A percentile compares a stretch with the other conserved stretches of the same genome.
Evolutionary conservation across 305 asterid species (phyloP).

Genomic region (Plantago lanceolata): DNA sequence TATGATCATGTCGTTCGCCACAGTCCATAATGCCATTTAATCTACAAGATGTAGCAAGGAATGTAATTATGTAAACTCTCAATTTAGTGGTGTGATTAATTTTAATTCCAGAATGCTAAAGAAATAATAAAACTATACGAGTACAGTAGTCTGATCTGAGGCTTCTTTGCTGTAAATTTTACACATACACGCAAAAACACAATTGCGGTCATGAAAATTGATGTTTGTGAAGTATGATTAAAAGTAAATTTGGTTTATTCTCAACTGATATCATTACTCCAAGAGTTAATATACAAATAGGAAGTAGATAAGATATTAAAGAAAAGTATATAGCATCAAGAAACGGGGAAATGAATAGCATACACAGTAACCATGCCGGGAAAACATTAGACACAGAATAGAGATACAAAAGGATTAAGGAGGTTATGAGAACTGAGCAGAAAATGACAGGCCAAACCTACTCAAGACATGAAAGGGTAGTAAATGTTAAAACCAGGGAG

Average conservation of each 20-base stretch:
- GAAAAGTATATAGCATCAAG: too few species aligned
- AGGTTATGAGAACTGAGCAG: constrained; percentile 5
- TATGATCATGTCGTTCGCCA: constrained; percentile 75
- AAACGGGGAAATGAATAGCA: not conserved
- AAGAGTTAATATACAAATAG: too few species aligned
- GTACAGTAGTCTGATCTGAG: not conserved
- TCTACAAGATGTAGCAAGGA: constrained; percentile 40
- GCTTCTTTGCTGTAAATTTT: constrained; percentile 5
- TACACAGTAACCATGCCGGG: constrained; percentile 7
- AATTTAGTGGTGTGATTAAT: constrained; percentile 12
- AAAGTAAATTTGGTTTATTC: too few species aligned
- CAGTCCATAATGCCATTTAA: constrained; percentile 80
- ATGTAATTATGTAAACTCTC: constrained; percentile 22
- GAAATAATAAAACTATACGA: not conserved
- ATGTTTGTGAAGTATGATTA: not conserved
- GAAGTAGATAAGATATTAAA: too few species aligned
- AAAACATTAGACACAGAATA: not conserved
- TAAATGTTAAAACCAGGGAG: constrained; percentile 13
- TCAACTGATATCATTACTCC: too few species aligned
- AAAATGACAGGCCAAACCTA: not conserved
- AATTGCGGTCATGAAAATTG: not conserved
- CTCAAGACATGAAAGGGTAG: constrained; percentile 4
- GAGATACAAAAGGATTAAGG: constrained; percentile 4
- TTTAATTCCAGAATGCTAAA: not conserved
- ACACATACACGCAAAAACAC: not conserved